Conservation (phyloP, 108 stramenopile species). For the Mayamaea pseudoterrestris region DNA sequence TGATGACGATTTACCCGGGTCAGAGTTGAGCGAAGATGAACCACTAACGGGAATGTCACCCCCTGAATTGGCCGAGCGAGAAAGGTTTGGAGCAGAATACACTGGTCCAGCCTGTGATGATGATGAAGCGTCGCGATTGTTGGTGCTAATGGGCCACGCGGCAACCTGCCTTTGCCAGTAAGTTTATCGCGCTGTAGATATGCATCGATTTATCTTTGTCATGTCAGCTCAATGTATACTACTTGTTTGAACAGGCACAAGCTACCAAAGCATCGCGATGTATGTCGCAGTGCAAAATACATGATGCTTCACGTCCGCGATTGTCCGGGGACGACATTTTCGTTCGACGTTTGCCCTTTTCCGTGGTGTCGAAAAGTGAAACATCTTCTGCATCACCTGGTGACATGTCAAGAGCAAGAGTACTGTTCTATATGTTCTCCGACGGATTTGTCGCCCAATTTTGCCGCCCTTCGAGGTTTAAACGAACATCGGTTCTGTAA, state of each 20-base stretch:
- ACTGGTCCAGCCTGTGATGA: constrained; percentile 49
- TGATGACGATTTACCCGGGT: constrained; percentile 30
- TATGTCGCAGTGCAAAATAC: constrained; percentile 72
- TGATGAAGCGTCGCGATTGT: constrained; percentile 45
- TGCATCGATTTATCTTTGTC: background rate
- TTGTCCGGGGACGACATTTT: constrained; percentile 70
- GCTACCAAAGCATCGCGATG: constrained; percentile 48
- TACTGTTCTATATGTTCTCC: constrained; percentile 54
- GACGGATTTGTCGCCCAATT: constrained; percentile 25
- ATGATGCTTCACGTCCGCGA: constrained; percentile 90
- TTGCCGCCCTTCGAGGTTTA: constrained; percentile 41
- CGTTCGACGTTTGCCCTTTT: constrained; percentile 82
- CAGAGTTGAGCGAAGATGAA: constrained; percentile 37
- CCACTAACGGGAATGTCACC: constrained; percentile 30
- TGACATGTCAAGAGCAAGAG: constrained; percentile 41
- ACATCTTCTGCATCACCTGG: constrained; percentile 77
- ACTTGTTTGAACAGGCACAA: constrained; percentile 36
- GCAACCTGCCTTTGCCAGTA: constrained; percentile 48
- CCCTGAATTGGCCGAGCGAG: constrained; percentile 52
- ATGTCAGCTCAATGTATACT: background rate
- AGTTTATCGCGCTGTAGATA: background rate
- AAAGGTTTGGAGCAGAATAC: constrained; percentile 69
- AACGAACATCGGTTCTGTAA: constrained; percentile 44
- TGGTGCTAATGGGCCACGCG: constrained; percentile 71
- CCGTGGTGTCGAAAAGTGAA: constrained; percentile 88